Evolutionary conservation across 192 early-diverging fungal species (phyloP).

Genomic region (Cetraspora pellucida): DNA sequence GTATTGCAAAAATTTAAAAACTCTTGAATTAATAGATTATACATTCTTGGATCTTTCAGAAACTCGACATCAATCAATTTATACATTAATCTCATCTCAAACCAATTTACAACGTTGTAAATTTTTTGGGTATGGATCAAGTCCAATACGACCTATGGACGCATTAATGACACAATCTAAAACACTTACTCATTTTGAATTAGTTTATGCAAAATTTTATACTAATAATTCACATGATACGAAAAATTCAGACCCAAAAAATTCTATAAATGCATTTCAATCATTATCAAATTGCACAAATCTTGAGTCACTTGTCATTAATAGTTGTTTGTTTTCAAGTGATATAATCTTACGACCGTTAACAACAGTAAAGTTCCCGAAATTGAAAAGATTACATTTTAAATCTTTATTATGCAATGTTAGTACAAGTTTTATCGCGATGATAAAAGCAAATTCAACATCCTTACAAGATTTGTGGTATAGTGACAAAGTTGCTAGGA

Average conservation of each 20-base stretch:
- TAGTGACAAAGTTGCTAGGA: background rate
- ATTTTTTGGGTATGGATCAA: slow-evolving; percentile 12
- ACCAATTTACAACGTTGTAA: background rate
- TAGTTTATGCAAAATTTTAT: slow-evolving; percentile 4
- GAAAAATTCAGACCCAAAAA: too few species aligned
- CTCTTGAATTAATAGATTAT: slow-evolving; percentile 17
- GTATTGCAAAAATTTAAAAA: background rate
- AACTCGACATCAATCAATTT: background rate
- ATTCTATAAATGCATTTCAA: background rate
- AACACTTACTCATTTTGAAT: slow-evolving; percentile 17
- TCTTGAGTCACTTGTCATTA: background rate
- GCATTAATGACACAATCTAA: background rate
- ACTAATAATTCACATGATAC: background rate
- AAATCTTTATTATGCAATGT: background rate
- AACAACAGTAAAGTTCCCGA: background rate
- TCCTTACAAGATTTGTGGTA: background rate
- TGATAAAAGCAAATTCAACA: background rate
- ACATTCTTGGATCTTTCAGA: background rate
- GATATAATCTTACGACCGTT: background rate
- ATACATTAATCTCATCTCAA: background rate
- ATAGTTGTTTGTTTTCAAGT: background rate
- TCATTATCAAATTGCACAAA: background rate
- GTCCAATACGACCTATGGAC: background rate
- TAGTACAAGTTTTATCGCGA: background rate
- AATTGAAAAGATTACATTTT: slow-evolving; percentile 2